Conservation (phyloP, 2,329 filamentous ascomycete genomes). For the Coniochaeta pulveracea region DNA sequence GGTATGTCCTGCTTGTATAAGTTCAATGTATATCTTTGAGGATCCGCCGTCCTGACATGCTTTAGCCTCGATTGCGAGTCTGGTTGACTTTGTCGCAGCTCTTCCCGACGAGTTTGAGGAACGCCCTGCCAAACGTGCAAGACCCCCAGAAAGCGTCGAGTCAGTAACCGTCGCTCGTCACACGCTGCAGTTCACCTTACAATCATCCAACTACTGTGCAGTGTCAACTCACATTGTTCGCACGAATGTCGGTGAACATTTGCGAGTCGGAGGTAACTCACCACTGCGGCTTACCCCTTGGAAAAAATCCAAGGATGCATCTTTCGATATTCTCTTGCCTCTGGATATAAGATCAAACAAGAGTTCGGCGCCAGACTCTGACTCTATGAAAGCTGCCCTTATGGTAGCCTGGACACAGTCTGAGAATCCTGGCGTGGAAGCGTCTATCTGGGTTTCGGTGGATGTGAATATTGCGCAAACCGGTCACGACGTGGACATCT, state of each 20-base stretch:
- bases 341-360: no score
- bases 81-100: constrained; percentile 2
- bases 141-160: constrained; percentile 1
- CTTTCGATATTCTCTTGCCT: constrained; percentile 3
- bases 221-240: neutral
- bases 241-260: neutral
- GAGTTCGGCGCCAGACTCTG: no score
- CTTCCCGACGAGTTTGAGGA: neutral
- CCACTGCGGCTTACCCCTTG: neutral
- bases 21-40: no score
- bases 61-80: neutral
- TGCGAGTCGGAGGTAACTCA: neutral
- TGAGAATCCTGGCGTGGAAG: constrained; percentile 8
- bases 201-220: no score
- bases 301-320: neutral
- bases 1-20: no score
- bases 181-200: constrained; percentile 5
- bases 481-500: constrained; percentile 4
- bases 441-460: constrained; percentile 12
- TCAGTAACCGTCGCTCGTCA: constrained; percentile 11
- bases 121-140: constrained; percentile 11
- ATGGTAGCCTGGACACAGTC: no score
- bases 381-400: no score
- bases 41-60: no score
- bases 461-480: constrained; percentile 6